phyloP scores from a whole-genome alignment of 2,329 filamentous ascomycete genomes.

The Fusarium tanahbumbuense region DNA sequence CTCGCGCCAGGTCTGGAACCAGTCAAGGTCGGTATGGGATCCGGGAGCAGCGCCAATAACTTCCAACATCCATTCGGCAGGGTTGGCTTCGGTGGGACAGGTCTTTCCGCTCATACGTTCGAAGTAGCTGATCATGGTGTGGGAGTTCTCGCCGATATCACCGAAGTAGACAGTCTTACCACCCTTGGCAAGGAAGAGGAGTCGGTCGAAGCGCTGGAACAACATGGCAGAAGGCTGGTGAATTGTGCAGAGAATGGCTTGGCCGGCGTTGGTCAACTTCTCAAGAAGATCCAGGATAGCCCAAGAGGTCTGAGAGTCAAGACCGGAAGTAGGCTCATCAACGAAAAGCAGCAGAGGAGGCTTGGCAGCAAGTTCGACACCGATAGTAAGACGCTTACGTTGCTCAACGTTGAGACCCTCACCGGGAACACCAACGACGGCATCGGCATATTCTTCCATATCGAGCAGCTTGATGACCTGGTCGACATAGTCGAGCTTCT shows the following conservation, averaged over 20 bases:
- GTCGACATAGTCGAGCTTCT: constrained; percentile 89
- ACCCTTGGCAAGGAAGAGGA: constrained; percentile 81
- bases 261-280: constrained; percentile 88
- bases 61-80: constrained; percentile 83
- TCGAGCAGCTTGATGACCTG: constrained; percentile 91
- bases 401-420: constrained; percentile 83
- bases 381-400: constrained; percentile 85
- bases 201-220: constrained; percentile 88
- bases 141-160: constrained; percentile 77
- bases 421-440: constrained; percentile 88
- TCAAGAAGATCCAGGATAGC: constrained; percentile 88
- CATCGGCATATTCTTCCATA: constrained; percentile 91
- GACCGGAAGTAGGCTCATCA: constrained; percentile 93
- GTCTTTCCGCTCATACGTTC: constrained; percentile 74
- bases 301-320: constrained; percentile 94
- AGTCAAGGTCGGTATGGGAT: constrained; percentile 71
- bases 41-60: constrained; percentile 73
- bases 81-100: constrained; percentile 78
- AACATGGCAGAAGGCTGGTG: constrained; percentile 97
- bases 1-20: constrained; percentile 71
- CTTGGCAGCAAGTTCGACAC: constrained; percentile 94
- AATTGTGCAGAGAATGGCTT: constrained; percentile 96
- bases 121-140: constrained; percentile 78
- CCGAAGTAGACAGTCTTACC: constrained; percentile 86
- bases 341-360: constrained; percentile 90